Percentiles rank a stretch among this genome's conserved stretches.
Evolutionary conservation across 192 early-diverging fungal genomes (phyloP).

Genomic region (Lunasporangiospora selenospora): DNA sequence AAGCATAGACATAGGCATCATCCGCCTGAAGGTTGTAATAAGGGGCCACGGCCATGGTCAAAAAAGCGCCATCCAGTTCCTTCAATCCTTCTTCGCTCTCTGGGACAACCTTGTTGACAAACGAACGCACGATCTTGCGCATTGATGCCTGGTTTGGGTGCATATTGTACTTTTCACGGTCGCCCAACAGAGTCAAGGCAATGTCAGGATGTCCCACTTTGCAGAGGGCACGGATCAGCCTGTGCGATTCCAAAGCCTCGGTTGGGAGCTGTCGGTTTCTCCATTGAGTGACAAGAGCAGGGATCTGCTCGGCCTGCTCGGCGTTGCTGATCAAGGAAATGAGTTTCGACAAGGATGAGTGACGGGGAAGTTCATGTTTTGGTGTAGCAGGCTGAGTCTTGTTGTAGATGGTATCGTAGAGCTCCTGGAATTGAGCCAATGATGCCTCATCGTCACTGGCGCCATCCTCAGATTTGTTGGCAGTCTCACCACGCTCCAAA

Average conservation of each 20-base stretch:
- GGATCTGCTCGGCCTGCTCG: conserved; percentile 19
- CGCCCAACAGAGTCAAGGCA: conserved; percentile 37
- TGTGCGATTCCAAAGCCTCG: conserved; percentile 15
- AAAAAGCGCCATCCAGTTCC: conserved; percentile 43
- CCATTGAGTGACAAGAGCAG: conserved; percentile 29
- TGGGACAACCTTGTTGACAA: conserved; percentile 22
- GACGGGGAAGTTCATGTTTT: conserved; percentile 24
- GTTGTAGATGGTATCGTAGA: conserved; percentile 13
- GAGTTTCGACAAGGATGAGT: conserved; percentile 22
- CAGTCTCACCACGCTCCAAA: conserved; percentile 23
- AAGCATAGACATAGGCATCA: conserved; percentile 35
- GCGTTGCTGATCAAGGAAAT: conserved; percentile 5
- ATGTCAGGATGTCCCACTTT: conserved; percentile 28
- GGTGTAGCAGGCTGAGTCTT: conserved; percentile 11
- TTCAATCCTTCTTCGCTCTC: conserved; percentile 13
- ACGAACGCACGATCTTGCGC: conserved; percentile 35
- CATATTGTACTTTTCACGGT: conserved; percentile 27
- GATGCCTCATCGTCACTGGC: neutral
- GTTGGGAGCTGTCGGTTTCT: conserved; percentile 14
- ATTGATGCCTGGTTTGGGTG: conserved; percentile 25
- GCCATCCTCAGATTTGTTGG: too few relatives aligned
- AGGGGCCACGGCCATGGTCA: conserved; percentile 39
- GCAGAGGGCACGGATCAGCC: conserved; percentile 24
- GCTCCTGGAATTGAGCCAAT: conserved; percentile 34
- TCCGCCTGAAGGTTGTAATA: conserved; percentile 42